Percentiles rank a stretch among this genome's conserved stretches.
Conservation (phyloP, 495 filamentous ascomycete genomes). For the Daldinia childiae region DNA sequence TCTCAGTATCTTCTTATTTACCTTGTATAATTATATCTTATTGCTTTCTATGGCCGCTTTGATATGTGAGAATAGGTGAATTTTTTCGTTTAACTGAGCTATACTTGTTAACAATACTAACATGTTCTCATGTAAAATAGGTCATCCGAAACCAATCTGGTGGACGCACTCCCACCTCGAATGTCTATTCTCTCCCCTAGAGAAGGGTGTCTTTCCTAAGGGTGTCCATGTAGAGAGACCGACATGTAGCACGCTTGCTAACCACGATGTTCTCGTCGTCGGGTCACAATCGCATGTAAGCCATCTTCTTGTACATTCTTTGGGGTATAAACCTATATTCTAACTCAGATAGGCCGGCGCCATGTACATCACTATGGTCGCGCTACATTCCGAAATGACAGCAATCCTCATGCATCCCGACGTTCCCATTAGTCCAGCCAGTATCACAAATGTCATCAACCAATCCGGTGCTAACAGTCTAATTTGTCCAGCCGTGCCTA, state of each 20-base stretch:
- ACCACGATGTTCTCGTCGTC: slow-evolving; percentile 27
- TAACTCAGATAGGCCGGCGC: slow-evolving; percentile 31
- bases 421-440: slow-evolving; percentile 31
- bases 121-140: slow-evolving; percentile 31
- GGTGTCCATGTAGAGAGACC: slow-evolving; percentile 20
- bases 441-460: slow-evolving; percentile 39
- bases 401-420: slow-evolving; percentile 38
- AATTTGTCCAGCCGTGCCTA: slow-evolving; percentile 36
- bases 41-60: not conserved
- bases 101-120: not conserved
- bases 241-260: slow-evolving; percentile 30
- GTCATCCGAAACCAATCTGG: slow-evolving; percentile 45
- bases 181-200: slow-evolving; percentile 32
- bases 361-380: slow-evolving; percentile 28
- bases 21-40: not conserved
- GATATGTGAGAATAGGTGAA: not conserved
- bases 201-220: slow-evolving; percentile 33
- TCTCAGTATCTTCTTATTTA: not conserved
- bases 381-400: slow-evolving; percentile 28
- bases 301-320: not conserved
- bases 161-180: slow-evolving; percentile 43
- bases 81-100: not conserved
- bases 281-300: slow-evolving; percentile 42
- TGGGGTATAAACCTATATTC: not conserved
- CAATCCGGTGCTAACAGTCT: slow-evolving; percentile 34